Evolutionary conservation across 441 rosid species (phyloP).

Genomic region (Populus trichocarpa): DNA sequence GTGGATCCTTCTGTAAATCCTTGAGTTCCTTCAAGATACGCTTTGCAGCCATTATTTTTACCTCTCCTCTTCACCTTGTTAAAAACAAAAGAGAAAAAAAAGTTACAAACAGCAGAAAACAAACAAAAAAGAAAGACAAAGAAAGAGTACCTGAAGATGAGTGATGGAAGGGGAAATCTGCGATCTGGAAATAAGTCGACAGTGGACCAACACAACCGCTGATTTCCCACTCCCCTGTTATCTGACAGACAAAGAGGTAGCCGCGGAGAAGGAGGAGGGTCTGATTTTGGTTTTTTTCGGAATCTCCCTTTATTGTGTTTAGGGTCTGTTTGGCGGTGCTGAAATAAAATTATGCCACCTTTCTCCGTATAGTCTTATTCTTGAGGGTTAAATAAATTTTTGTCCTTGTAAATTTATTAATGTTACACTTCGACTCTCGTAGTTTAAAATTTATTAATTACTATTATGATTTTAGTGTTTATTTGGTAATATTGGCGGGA

Average conservation of each 20-base stretch:
- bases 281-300: not conserved
- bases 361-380: not conserved
- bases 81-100: not conserved
- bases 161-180: not conserved
- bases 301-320: not conserved
- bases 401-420: not conserved
- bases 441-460: not conserved
- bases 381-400: not conserved
- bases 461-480: not conserved
- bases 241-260: not conserved
- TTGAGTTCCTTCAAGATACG: not conserved
- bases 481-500: too few species aligned
- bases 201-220: not conserved
- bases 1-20: not conserved
- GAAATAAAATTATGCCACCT: not conserved
- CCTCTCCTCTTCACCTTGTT: not conserved
- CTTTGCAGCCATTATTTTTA: not conserved
- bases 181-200: not conserved
- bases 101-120: not conserved
- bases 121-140: not conserved
- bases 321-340: not conserved
- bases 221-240: not conserved
- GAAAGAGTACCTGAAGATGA: not conserved
- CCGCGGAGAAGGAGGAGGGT: not conserved
- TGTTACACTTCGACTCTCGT: not conserved